Evolutionary conservation across 768 basidiomycete genomes (phyloP).

Genomic region (Termitomyces sp.): DNA sequence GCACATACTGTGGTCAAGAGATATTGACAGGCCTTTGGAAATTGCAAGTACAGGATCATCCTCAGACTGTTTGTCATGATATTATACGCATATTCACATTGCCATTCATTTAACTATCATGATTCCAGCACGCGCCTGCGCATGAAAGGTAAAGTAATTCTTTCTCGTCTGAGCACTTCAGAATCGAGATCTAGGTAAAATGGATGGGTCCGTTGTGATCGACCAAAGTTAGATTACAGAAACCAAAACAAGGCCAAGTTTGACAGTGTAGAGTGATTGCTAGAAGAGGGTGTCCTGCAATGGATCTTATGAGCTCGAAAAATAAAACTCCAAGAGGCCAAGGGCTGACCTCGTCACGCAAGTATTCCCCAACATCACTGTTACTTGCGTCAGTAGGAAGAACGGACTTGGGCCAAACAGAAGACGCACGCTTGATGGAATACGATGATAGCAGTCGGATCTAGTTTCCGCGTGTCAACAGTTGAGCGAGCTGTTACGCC

Average conservation of each 20-base stretch:
- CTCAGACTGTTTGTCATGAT: not conserved
- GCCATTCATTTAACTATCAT: constrained; percentile 2
- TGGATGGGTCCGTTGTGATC: constrained; percentile 18
- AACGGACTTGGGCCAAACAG: not conserved
- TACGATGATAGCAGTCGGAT: constrained; percentile 95
- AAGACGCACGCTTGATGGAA: constrained; percentile 91
- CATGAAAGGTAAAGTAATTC: constrained; percentile 17
- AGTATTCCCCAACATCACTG: constrained; percentile 97
- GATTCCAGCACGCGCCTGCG: constrained; percentile 18
- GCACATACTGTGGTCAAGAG: too few relatives aligned
- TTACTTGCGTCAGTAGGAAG: constrained; percentile 1
- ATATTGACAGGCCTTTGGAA: not conserved
- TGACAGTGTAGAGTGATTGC: constrained; percentile 13
- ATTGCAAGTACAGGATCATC: not conserved
- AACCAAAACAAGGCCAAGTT: not conserved
- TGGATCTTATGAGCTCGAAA: constrained; percentile 12
- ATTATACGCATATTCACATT: not conserved
- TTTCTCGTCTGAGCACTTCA: constrained; percentile 46
- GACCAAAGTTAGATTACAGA: constrained; percentile 10
- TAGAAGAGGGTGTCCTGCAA: constrained; percentile 78
- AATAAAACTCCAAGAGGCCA: constrained; percentile 2
- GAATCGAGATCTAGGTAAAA: constrained; percentile 28
- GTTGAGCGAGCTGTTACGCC: constrained; percentile 97
- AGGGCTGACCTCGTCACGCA: constrained; percentile 84
- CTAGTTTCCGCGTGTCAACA: constrained; percentile 92